Conservation (phyloP, 1,284 basidiomycete species). For the Cutaneotrichosporon daszewskae region DNA sequence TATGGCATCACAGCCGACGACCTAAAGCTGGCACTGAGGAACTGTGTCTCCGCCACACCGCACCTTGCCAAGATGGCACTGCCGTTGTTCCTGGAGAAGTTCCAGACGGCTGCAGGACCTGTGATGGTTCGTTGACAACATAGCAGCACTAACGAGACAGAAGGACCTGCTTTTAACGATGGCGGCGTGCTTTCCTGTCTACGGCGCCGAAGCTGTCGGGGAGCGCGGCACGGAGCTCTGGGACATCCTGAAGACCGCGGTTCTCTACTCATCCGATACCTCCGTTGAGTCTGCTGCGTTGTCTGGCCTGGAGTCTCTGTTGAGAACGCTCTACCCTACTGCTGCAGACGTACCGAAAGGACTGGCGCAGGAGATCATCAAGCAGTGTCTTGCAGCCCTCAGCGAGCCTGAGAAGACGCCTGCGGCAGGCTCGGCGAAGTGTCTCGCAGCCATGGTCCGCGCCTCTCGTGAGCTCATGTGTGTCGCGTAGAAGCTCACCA, state of each 20-base stretch:
- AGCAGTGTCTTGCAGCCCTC: conserved; percentile 71
- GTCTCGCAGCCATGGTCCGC: conserved; percentile 66
- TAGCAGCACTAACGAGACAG: conserved; percentile 48
- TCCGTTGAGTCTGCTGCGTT: conserved; percentile 68
- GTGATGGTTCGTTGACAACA: conserved; percentile 62
- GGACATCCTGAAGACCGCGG: conserved; percentile 83
- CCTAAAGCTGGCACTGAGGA: conserved; percentile 62
- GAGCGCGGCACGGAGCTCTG: conserved; percentile 69
- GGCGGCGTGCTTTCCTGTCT: conserved; percentile 68
- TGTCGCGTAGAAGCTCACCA: background rate
- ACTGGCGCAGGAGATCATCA: conserved; percentile 66
- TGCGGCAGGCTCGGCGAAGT: conserved; percentile 74
- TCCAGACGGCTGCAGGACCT: conserved; percentile 70
- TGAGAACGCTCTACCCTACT: conserved; percentile 62
- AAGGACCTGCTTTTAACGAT: conserved; percentile 75
- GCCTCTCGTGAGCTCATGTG: conserved; percentile 60
- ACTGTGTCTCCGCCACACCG: conserved; percentile 71
- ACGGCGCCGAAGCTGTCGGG: conserved; percentile 61
- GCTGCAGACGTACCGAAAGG: conserved; percentile 48
- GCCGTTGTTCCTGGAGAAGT: conserved; percentile 87
- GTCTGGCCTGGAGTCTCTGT: conserved; percentile 61
- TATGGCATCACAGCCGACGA: conserved; percentile 89
- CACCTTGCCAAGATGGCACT: conserved; percentile 78
- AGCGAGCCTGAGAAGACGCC: conserved; percentile 86
- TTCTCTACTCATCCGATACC: conserved; percentile 77